A percentile compares a stretch with the other conserved stretches of the same genome.
Conservation (phyloP, 1,284 basidiomycete species). For the Boletus sp. region DNA sequence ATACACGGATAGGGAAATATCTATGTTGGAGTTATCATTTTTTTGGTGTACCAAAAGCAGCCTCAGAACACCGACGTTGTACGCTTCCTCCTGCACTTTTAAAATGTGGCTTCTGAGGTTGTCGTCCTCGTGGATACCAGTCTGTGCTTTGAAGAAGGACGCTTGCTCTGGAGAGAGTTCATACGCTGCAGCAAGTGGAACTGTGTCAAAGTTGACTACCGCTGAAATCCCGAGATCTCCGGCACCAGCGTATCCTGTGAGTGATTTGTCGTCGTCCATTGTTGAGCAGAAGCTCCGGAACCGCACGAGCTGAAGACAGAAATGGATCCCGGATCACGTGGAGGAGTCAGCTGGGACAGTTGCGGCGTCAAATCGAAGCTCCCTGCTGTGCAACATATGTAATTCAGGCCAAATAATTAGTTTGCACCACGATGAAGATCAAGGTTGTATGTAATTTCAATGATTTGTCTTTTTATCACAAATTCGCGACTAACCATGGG, state of each 20-base stretch:
- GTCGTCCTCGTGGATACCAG: slow-evolving; percentile 24
- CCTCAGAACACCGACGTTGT: slow-evolving; percentile 16
- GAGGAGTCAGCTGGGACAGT: too few relatives aligned
- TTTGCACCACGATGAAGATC: too few relatives aligned
- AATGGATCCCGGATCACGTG: too few relatives aligned
- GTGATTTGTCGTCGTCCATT: slow-evolving; percentile 15
- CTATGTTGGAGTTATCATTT: slow-evolving; percentile 9
- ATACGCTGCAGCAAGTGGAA: slow-evolving; percentile 14
- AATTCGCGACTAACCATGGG: too few relatives aligned
- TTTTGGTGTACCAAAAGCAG: too few relatives aligned
- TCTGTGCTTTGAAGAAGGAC: slow-evolving; percentile 31
- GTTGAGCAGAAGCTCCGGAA: background rate
- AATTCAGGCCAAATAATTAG: too few relatives aligned
- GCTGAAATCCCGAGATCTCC: slow-evolving; percentile 8
- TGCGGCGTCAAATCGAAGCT: too few relatives aligned
- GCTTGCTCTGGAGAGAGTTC: slow-evolving; percentile 24
- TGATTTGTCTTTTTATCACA: too few relatives aligned
- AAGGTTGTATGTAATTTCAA: too few relatives aligned
- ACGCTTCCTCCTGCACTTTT: slow-evolving; percentile 23
- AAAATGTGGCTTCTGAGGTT: slow-evolving; percentile 27
- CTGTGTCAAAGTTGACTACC: background rate
- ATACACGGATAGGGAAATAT: slow-evolving; percentile 30
- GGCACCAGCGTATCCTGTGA: slow-evolving; percentile 1
- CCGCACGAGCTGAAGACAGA: too few relatives aligned
- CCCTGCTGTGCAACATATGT: too few relatives aligned